Evolutionary conservation across 1,139 yeast species (phyloP).

Genomic region (Debaryomyces singareniensis): DNA sequence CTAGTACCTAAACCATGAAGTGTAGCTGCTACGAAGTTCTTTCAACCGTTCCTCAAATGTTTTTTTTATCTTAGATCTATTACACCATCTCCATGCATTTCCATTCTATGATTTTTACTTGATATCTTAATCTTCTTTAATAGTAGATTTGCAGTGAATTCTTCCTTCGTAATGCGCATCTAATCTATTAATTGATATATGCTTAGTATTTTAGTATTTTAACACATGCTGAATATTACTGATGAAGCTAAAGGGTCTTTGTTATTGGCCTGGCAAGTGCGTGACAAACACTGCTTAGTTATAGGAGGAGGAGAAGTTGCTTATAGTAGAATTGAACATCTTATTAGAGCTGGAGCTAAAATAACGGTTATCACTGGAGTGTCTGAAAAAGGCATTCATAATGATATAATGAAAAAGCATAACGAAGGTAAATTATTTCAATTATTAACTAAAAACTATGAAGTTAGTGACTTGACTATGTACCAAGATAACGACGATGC

Average conservation of each 20-base stretch:
- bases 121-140: too few species aligned
- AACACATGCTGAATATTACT: too few species aligned
- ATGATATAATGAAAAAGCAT: slow-evolving; percentile 32
- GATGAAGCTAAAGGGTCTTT: slow-evolving; percentile 43
- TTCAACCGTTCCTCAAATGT: too few species aligned
- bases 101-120: too few species aligned
- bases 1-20: too few species aligned
- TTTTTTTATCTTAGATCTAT: too few species aligned
- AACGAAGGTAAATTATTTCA: slow-evolving; percentile 37
- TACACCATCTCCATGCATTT: too few species aligned
- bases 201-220: too few species aligned
- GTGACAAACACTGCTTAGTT: slow-evolving; percentile 58
- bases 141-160: too few species aligned
- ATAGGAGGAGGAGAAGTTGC: slow-evolving; percentile 87
- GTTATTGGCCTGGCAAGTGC: slow-evolving; percentile 69
- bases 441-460: slow-evolving; percentile 36
- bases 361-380: slow-evolving; percentile 63
- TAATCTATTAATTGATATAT: too few species aligned
- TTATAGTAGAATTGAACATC: slow-evolving; percentile 58
- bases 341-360: slow-evolving; percentile 62
- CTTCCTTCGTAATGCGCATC: too few species aligned
- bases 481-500: slow-evolving; percentile 27
- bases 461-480: slow-evolving; percentile 41
- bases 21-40: too few species aligned
- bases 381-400: slow-evolving; percentile 27